A percentile compares a stretch with the other conserved stretches of the same genome.
These are phyloP conservation scores for Fusarium floridanum DNA, from an alignment of 2,329 filamentous ascomycete species.

Conservation along the genomic window DNA sequence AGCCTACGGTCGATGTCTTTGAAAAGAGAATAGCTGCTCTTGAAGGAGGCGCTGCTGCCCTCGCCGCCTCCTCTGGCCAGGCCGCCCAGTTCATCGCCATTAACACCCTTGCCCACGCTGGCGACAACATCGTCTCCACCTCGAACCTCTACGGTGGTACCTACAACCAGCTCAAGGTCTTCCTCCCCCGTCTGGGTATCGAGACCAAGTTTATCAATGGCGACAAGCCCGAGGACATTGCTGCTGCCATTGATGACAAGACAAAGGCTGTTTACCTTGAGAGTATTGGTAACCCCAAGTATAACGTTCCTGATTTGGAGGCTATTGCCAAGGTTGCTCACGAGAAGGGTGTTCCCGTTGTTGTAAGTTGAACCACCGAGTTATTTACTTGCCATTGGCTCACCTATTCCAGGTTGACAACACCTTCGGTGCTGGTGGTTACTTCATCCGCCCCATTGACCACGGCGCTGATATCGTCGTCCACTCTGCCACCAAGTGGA, in stretches of 20 bases:
- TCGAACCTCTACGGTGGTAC: constrained; percentile 94
- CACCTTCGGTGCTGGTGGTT: constrained; percentile 94
- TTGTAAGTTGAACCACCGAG: constrained; percentile 58
- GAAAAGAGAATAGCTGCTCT: constrained; percentile 97
- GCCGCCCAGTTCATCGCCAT: constrained; percentile 94
- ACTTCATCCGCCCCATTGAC: constrained; percentile 86
- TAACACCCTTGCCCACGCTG: constrained; percentile 83
- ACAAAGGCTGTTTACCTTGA: constrained; percentile 95
- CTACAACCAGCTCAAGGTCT: constrained; percentile 97
- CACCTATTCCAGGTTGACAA: constrained; percentile 75
- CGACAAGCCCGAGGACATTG: constrained; percentile 83
- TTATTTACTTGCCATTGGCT: not conserved
- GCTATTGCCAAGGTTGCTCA: constrained; percentile 85
- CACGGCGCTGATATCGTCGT: constrained; percentile 95
- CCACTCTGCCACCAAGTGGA: constrained; percentile 97
- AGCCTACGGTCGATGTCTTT: constrained; percentile 95
- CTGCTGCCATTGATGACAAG: constrained; percentile 86
- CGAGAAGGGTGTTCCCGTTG: constrained; percentile 73
- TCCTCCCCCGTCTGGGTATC: constrained; percentile 88
- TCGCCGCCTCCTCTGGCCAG: constrained; percentile 88
- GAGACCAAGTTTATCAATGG: constrained; percentile 88
- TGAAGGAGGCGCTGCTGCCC: constrained; percentile 89
- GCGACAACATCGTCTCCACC: constrained; percentile 94
- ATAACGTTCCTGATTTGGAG: constrained; percentile 93
- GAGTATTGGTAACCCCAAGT: constrained; percentile 92